Evolutionary conservation across 1,284 basidiomycete species (phyloP), one percentile per base, ranked within the genome.

Genomic region (Fomes fomentarius): DNA sequence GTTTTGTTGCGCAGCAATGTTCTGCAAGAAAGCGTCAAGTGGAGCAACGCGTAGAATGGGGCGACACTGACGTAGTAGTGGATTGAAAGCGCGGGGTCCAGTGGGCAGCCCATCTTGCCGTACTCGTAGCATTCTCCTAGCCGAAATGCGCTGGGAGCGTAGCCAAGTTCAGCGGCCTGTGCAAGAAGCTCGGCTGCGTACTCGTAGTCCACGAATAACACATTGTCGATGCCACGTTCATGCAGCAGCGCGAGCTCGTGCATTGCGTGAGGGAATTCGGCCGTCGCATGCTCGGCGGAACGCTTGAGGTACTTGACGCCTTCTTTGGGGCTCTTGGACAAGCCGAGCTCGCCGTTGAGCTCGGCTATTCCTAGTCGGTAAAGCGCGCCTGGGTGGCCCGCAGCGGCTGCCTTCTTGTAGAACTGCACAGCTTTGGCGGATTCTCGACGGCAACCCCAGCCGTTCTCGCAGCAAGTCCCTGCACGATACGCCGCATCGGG

Each of bases 91-190:
- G 97, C 96, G 1, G 95, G 86, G 71, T 99, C 96, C 69, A 96
- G 92, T n/a, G 96, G 96, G 67, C 96, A 99, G 14, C 94, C 95
- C 87, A 98, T 92, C 78, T 95, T 95, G 37, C 96, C 97, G 74
- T 98, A 99, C 77, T 99, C 96, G 73, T 99, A 99, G 74, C 96
- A 98, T 74, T 99, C 96, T 40, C 96, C 96, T 52, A 99, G 77
- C 64, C 95, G 89, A 76, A 96, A 95, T 40, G 96, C 96, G 66
- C 91, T 94, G 2, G 96, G 94, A 7, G 96, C 94, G 73, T 98
- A 98, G 11, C 95, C 95, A 44, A 99, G 81, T 74, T 99, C 96
- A 0, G 93, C 87, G 19, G 95, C 96, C 70, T 97, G 93, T 1
- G 97, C 96, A 35, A 99, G 77, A 12, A 99, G 80, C 74, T 99